These are phyloP conservation scores for Aspergillus japonicus DNA, from an alignment of 2,329 filamentous ascomycete genomes.

Conservation along the genomic window DNA sequence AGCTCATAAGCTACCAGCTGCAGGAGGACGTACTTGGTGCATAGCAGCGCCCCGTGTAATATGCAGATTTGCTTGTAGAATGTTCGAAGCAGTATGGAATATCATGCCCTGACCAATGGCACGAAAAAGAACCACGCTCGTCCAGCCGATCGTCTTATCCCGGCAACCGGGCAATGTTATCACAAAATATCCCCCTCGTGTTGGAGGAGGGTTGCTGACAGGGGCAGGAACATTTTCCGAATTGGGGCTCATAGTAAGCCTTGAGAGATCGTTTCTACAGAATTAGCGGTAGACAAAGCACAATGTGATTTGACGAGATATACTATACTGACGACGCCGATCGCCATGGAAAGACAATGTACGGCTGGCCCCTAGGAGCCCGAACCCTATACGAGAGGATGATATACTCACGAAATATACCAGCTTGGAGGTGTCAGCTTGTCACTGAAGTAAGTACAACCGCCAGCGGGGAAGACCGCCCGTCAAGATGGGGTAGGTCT, in stretches of 20 bases:
- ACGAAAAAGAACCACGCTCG: not conserved
- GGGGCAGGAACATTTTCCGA: not conserved
- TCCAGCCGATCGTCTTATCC: conserved; percentile 6
- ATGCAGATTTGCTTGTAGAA: not conserved
- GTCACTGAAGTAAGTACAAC: not conserved
- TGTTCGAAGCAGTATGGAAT: conserved; percentile 2
- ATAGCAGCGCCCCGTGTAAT: conserved; percentile 9
- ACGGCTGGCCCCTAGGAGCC: not conserved
- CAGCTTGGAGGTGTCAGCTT: not conserved
- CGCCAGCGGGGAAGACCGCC: not conserved
- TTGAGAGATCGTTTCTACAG: not conserved
- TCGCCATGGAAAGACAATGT: not conserved
- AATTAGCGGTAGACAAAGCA: not conserved
- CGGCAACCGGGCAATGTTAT: not conserved
- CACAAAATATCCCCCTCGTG: conserved; percentile 5
- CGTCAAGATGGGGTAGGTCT: not conserved
- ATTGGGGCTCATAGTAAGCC: not conserved
- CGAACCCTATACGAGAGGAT: not conserved
- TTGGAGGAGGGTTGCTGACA: conserved; percentile 2
- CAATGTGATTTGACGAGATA: not conserved
- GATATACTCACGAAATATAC: not conserved
- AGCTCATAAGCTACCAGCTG: not conserved
- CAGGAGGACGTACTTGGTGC: conserved; percentile 5
- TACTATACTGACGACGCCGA: not conserved
- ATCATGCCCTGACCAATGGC: not conserved